Evolutionary conservation across 768 basidiomycete species (phyloP).

Genomic region (Nidularia pulvinata): DNA sequence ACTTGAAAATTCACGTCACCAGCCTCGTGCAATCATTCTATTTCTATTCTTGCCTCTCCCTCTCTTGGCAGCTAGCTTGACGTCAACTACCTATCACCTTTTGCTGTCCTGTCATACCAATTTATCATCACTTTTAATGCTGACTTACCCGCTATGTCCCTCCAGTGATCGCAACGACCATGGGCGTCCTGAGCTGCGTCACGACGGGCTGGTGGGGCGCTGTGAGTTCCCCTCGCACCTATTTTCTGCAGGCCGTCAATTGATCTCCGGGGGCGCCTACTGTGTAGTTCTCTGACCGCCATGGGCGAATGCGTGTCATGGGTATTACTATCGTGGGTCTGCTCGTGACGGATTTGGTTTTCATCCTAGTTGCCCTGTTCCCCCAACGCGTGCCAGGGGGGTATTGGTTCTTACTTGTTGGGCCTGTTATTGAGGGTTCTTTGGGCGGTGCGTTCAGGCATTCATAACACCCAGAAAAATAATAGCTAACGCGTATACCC

Average conservation of each 20-base stretch:
- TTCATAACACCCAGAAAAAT: background rate
- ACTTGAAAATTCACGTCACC: background rate
- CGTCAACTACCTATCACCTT: background rate
- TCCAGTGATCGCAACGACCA: constrained; percentile 59
- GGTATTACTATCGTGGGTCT: constrained; percentile 60
- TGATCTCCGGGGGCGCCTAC: background rate
- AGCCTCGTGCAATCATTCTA: background rate
- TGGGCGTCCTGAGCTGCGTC: constrained; percentile 75
- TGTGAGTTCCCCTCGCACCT: constrained; percentile 35
- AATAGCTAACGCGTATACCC: constrained; percentile 9
- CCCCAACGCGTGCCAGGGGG: constrained; percentile 70
- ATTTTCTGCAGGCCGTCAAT: background rate
- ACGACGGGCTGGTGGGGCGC: constrained; percentile 89
- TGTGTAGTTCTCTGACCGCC: constrained; percentile 69
- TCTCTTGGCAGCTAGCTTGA: constrained; percentile 4
- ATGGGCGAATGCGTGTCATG: constrained; percentile 70
- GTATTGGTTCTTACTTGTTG: constrained; percentile 76
- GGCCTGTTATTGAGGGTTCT: constrained; percentile 65
- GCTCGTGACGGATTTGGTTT: constrained; percentile 60
- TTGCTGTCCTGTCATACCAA: background rate
- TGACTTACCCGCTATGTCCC: constrained; percentile 7
- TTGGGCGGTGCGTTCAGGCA: constrained; percentile 58
- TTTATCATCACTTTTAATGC: constrained; percentile 1
- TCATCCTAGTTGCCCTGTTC: constrained; percentile 64
- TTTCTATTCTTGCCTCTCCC: background rate